These are phyloP conservation scores for Paradendryphiella salina DNA, from an alignment of 2,329 filamentous ascomycete species.

Conservation along the genomic window DNA sequence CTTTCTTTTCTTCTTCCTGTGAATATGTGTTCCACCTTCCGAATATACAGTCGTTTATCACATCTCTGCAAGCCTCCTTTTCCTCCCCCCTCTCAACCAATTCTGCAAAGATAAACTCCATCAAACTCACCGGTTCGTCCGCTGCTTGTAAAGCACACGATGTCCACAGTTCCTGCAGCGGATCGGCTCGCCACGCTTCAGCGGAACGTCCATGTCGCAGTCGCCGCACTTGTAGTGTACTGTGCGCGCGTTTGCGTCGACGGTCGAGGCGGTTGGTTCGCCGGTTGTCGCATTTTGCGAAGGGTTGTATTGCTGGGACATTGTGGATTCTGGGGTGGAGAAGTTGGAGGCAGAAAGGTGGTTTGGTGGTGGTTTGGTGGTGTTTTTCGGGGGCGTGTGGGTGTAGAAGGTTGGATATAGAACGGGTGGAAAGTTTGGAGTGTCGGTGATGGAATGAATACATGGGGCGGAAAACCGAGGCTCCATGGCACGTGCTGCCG, in stretches of 20 bases:
- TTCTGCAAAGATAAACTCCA: not conserved
- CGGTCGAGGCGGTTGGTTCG: not conserved
- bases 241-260: conserved; percentile 50
- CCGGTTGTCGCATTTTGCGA: not conserved
- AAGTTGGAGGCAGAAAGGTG: too few relatives aligned
- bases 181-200: conserved; percentile 79
- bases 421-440: too few relatives aligned
- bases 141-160: conserved; percentile 94
- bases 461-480: too few relatives aligned
- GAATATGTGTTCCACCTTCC: too few relatives aligned
- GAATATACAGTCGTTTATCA: too few relatives aligned
- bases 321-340: conserved; percentile 11
- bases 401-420: too few relatives aligned
- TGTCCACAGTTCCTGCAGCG: conserved; percentile 92
- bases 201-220: conserved; percentile 74
- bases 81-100: too few relatives aligned
- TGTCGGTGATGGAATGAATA: too few relatives aligned
- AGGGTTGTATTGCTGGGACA: conserved; percentile 1
- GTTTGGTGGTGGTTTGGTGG: too few relatives aligned
- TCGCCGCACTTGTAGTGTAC: conserved; percentile 70
- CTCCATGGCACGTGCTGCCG: too few relatives aligned
- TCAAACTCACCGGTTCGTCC: conserved; percentile 82
- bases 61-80: too few relatives aligned
- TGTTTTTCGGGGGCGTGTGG: too few relatives aligned
- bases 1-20: not conserved